These are phyloP conservation scores for Candida koratica DNA, from an alignment of 805 yeast genomes.

Conservation along the genomic window DNA sequence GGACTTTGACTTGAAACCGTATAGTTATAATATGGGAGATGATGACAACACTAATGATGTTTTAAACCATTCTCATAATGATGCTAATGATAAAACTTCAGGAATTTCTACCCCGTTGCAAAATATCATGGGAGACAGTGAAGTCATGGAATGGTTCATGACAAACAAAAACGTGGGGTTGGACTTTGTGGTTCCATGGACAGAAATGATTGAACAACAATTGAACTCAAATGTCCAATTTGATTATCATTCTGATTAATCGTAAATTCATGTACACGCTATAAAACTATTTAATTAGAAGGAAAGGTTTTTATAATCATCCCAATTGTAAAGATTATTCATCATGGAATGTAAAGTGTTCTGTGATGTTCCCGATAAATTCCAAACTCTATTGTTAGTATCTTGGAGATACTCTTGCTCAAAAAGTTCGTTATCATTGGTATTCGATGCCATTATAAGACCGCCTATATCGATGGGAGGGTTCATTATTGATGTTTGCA, in stretches of 20 bases:
- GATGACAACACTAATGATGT: background rate
- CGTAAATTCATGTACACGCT: background rate
- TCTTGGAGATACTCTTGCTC: conserved; percentile 1
- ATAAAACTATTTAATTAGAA: no score
- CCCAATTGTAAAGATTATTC: conserved; percentile 27
- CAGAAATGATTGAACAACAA: conserved; percentile 73
- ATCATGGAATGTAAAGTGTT: conserved; percentile 19
- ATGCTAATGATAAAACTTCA: no score
- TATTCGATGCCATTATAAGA: background rate
- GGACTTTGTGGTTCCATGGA: conserved; percentile 67
- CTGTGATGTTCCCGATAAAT: conserved; percentile 14
- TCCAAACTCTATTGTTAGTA: conserved; percentile 16
- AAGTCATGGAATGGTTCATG: conserved; percentile 43
- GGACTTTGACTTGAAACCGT: conserved; percentile 8
- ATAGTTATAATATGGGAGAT: conserved; percentile 3
- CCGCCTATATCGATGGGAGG: background rate
- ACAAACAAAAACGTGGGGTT: conserved; percentile 37
- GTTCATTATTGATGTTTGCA: conserved; percentile 1
- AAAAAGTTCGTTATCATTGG: conserved; percentile 4
- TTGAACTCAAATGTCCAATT: conserved; percentile 36
- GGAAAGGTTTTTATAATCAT: conserved; percentile 12
- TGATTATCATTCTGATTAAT: conserved; percentile 23
- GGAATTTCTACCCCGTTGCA: conserved; percentile 16
- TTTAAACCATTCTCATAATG: no score
- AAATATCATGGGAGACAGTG: conserved; percentile 33